These are phyloP conservation scores for Tricholomella constricta DNA, from an alignment of 768 basidiomycete species.

Conservation along the genomic window DNA sequence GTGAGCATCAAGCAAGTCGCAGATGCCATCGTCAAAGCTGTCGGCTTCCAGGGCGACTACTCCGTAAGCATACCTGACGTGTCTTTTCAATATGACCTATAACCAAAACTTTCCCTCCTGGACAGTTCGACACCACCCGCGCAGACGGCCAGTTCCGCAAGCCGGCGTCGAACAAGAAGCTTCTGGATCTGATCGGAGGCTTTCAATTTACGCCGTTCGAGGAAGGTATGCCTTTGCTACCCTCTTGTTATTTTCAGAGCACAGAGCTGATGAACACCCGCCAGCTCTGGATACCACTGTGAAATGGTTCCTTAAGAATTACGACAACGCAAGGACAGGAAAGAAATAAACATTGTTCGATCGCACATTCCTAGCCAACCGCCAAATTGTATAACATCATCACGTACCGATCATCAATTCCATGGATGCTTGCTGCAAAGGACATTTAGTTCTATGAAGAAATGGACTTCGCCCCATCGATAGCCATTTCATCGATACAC, in stretches of 20 bases:
- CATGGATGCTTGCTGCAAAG: neutral
- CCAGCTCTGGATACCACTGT: conserved; percentile 77
- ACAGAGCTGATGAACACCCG: neutral
- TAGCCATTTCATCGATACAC: neutral
- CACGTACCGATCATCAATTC: neutral
- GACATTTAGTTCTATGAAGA: no score
- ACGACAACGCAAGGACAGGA: conserved; percentile 68
- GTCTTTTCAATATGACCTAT: neutral
- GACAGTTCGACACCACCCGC: conserved; percentile 78
- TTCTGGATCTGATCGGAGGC: conserved; percentile 70
- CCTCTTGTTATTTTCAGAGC: neutral
- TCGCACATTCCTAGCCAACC: neutral
- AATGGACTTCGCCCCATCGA: no score
- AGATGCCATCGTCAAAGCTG: conserved; percentile 84
- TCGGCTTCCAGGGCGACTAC: conserved; percentile 80
- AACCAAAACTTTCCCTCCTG: neutral
- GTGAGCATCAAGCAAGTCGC: conserved; percentile 90
- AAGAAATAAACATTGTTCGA: conserved; percentile 22
- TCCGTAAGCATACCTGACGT: conserved; percentile 59
- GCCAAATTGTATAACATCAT: neutral
- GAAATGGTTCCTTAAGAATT: conserved; percentile 86
- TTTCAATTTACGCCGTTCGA: conserved; percentile 95
- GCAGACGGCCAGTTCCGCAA: conserved; percentile 97
- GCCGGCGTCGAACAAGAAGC: conserved; percentile 91
- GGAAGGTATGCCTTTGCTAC: conserved; percentile 51